Base-by-base conservation (phyloP, 768 basidiomycete genomes). In the Sutorius australiensis region DNA sequence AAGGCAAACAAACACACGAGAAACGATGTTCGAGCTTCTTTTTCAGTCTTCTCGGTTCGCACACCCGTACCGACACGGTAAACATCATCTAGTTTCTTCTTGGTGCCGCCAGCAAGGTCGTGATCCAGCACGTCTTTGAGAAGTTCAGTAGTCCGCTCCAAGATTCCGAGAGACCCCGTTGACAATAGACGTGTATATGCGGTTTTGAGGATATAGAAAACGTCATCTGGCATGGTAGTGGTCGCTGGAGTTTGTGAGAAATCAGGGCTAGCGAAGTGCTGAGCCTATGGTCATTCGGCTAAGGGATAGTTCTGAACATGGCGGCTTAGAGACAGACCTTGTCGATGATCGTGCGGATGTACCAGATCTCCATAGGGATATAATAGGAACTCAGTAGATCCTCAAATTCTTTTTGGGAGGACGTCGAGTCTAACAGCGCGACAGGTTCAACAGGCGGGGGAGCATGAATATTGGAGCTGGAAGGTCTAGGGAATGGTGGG, bases 181-280 rank as follows among this genome's bases (percentile, higher is more conserved):
- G 89, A 87, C 16, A 97, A 66, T 31, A 93, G 71, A 11, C 97
- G 82, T 17, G 81, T 76, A 5, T 94, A 76, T 3, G 95, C 86
- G 7, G 84, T 77, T 69, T 97, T 98, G 54, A 98, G 75, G 52
- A 99, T 87, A 71, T 97, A 99, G 73, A 98, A 99, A 2, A 87
- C 89, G 60, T 98, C 97, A 67, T 99, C 97, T 0, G 92, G 91
- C 0, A 83, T 84, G 0, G 90, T 92, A 0, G 87, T 89, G 2
- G 77, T 81, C 11, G 79, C 74, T 46, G 80, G 91, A 37, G 61
- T 72, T 51, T 86, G 80, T 2, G 84, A 78, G 7, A 77, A 65
- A 63, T 98, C 93, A 3, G 82, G 77, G 13, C 75, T 82, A 24
- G 95, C 91, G 39, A 97, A 75, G 24, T 86, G 83, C 63, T 95